Base-by-base conservation (phyloP, 1,284 basidiomycete species). In the Leucoagaricus sp. region DNA sequence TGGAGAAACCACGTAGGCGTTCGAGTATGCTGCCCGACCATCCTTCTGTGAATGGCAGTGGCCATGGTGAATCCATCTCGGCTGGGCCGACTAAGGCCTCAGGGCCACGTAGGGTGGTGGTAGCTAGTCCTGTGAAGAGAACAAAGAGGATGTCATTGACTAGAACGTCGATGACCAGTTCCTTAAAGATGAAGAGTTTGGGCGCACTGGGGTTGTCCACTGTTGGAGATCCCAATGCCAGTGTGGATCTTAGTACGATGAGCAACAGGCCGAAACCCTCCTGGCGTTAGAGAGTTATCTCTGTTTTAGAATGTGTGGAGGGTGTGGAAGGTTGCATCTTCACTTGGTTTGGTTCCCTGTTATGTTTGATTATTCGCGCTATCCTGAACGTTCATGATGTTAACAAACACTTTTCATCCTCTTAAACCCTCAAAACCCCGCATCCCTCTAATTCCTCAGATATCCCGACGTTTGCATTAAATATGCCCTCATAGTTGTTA, bases 11-110 rank as follows among this genome's bases (percentile, higher is more conserved):
- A 15, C 75, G 89, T 61, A 75, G 89, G 59, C 78, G 90, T 53
- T 91, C 90, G 38, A 93, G 91, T 65, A 71, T 90, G 75, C 89
- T 92, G 59, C 86, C 86, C 10, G 81, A 84, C 12, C 76, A 81
- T 13, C 67, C 71, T n/a, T 12, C 12, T 19, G 25, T 26, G 19
- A 25, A 26, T 29, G 36, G 34, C 6, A 25, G 23, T 23, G 45
- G 23, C 28, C 26, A 41, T 19, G 44, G 41, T n/a, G 51, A 51
- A 42, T 34, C 34, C 28, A 47, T 36, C 21, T 53, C 52, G 23
- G 26, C 40, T 19, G 49, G 48, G 4, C 28, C 29, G 0, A 73
- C 68, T 49, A 65, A 63, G 31, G 60, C 31, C 25, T 38, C 58
- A 23, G 67, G 65, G 36, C 66, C 76, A 40, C 69, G 80, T 51